phyloP scores from a whole-genome alignment of 306 rosid species.

The Malus sylvestris region DNA sequence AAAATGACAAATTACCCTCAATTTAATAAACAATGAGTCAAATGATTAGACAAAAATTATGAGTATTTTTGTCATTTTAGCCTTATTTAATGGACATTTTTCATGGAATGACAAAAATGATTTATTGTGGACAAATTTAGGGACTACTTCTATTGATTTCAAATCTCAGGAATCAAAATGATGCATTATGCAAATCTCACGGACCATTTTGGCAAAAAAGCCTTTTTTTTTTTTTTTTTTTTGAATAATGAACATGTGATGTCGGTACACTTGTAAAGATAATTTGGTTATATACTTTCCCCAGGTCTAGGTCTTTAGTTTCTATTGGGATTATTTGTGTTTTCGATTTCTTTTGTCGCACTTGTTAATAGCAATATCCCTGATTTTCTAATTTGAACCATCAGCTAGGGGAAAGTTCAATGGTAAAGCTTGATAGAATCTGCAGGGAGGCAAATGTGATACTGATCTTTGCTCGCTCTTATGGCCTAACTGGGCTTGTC shows the following conservation, averaged over 20 bases:
- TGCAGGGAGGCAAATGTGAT: conserved; percentile 80
- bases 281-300: not conserved
- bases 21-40: no score
- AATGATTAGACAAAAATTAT: no score
- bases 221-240: not conserved
- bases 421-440: conserved; percentile 84
- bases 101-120: no score
- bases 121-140: no score
- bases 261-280: not conserved
- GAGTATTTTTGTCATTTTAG: no score
- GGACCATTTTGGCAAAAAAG: no score
- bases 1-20: no score
- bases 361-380: conserved; percentile 11
- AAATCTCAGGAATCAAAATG: no score
- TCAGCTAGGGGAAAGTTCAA: conserved; percentile 79
- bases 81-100: no score
- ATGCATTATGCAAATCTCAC: no score
- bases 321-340: not conserved
- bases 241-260: not conserved
- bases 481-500: conserved; percentile 89
- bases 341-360: not conserved
- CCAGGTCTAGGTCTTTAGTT: not conserved
- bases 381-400: conserved; percentile 22
- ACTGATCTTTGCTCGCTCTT: conserved; percentile 85
- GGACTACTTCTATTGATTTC: no score